A percentile compares a stretch with the other conserved stretches of the same genome.
phyloP scores from a whole-genome alignment of 1,139 yeast species.

The Hanseniaspora gamundiae region DNA sequence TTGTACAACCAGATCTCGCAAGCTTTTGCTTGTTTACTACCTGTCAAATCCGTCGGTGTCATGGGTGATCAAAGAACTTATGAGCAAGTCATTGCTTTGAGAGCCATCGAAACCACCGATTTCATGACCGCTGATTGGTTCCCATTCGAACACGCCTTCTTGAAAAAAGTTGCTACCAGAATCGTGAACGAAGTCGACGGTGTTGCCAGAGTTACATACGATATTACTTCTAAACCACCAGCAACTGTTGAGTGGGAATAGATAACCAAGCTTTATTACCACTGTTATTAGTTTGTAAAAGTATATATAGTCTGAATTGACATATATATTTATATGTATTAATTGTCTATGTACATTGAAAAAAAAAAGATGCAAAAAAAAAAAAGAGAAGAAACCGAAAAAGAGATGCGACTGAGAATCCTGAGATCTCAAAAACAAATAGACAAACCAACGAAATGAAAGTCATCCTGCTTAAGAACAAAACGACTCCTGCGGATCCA shows the following conservation, averaged over 20 bases:
- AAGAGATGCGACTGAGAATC: too few species aligned
- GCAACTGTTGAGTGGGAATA: constrained; percentile 99
- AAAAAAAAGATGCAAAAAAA: not conserved
- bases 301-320: not conserved
- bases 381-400: not conserved
- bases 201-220: constrained; percentile 97
- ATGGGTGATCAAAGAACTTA: constrained; percentile 99
- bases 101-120: constrained; percentile 95
- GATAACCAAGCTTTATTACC: constrained; percentile 8
- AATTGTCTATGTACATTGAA: not conserved
- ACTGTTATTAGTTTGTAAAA: too few species aligned
- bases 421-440: too few species aligned
- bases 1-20: constrained; percentile 87
- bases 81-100: constrained; percentile 96
- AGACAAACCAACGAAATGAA: too few species aligned
- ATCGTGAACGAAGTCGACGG: constrained; percentile 98
- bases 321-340: not conserved
- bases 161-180: constrained; percentile 88
- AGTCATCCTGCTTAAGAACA: constrained; percentile 47
- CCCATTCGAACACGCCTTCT: constrained; percentile 83
- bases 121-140: constrained; percentile 99
- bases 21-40: constrained; percentile 93
- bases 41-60: constrained; percentile 97
- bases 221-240: constrained; percentile 97
- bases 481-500: constrained; percentile 53